Percentiles rank a stretch among this genome's conserved stretches.
These are phyloP conservation scores for Phaeosphaeriaceae sp. DNA, from an alignment of 2,329 filamentous ascomycete species.

Conservation along the genomic window DNA sequence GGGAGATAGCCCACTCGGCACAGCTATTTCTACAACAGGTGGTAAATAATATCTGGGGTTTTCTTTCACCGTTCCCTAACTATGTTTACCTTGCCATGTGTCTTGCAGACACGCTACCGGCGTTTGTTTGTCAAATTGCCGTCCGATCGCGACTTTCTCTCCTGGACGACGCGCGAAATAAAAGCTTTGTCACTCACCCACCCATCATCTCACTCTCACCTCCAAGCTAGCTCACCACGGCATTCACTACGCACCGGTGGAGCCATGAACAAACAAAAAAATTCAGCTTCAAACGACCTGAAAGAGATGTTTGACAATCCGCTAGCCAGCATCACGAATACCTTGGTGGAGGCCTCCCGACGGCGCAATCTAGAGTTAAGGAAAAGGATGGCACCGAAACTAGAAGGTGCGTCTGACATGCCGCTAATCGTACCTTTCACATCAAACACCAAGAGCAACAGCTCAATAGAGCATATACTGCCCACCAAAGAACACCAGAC, in stretches of 20 bases:
- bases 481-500: too few species aligned
- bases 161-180: neutral
- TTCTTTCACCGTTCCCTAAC: neutral
- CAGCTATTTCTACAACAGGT: neutral
- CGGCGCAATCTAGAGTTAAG: slow-evolving; percentile 17
- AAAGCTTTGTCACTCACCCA: neutral
- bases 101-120: too few species aligned
- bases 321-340: slow-evolving; percentile 23
- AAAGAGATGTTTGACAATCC: slow-evolving; percentile 18
- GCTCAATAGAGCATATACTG: too few species aligned
- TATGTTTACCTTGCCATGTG: neutral
- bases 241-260: neutral
- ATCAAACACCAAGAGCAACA: neutral
- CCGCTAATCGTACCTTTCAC: neutral
- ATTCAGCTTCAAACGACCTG: neutral
- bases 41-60: neutral
- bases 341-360: slow-evolving; percentile 18
- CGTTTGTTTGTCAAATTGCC: slow-evolving; percentile 1
- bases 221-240: neutral
- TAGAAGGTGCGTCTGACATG: neutral
- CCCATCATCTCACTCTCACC: neutral
- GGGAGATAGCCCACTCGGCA: too few species aligned
- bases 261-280: slow-evolving; percentile 2
- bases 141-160: slow-evolving; percentile 3
- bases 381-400: neutral